Conservation (phyloP, 768 basidiomycete genomes). For the Holtermanniella nyarrowii region DNA sequence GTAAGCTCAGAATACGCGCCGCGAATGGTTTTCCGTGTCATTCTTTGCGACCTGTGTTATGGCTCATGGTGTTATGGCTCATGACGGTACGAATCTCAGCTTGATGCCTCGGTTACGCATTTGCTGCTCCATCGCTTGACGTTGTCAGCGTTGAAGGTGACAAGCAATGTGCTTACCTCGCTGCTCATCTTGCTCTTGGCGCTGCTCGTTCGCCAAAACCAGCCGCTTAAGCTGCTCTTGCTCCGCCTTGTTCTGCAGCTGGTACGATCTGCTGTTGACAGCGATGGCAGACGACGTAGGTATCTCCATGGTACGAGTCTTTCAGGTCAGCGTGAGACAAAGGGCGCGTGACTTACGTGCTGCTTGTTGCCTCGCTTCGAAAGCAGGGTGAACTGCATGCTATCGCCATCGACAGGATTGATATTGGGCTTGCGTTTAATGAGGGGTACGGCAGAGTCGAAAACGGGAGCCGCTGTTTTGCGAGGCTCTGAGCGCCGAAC, state of each 20-base stretch:
- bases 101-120: conserved; percentile 26
- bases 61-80: too few species aligned
- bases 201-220: conserved; percentile 44
- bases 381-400: conserved; percentile 87
- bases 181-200: conserved; percentile 35
- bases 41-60: too few species aligned
- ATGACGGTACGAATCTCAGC: conserved; percentile 16
- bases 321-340: not conserved
- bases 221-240: conserved; percentile 95
- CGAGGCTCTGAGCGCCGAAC: conserved; percentile 70
- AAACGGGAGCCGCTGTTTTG: conserved; percentile 71
- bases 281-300: conserved; percentile 81
- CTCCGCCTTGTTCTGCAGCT: conserved; percentile 87
- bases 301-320: conserved; percentile 75
- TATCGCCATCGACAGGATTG: conserved; percentile 36
- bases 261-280: conserved; percentile 79
- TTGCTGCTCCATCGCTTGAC: conserved; percentile 22
- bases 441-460: conserved; percentile 71
- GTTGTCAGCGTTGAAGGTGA: not conserved
- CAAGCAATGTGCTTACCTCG: conserved; percentile 14
- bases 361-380: conserved; percentile 90
- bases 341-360: conserved; percentile 51
- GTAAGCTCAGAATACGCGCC: too few species aligned
- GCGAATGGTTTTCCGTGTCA: too few species aligned
- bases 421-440: conserved; percentile 51